phyloP scores from a whole-genome alignment of 495 filamentous ascomycete genomes.

The Acidomyces sp. region DNA sequence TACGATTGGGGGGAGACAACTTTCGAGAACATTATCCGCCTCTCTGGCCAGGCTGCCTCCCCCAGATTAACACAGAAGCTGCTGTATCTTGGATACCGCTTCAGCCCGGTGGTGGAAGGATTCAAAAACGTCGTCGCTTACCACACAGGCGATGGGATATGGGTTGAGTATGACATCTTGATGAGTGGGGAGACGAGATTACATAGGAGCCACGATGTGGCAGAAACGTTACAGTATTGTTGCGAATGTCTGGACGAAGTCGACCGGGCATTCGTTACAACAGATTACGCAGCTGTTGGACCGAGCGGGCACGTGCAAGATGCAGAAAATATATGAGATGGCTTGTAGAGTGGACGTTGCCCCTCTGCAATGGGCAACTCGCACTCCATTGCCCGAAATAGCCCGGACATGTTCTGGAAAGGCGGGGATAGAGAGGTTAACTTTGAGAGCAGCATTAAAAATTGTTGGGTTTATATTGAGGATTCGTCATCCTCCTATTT shows the following conservation, averaged over 20 bases:
- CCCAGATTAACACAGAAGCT: conserved; percentile 30
- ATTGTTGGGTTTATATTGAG: no score
- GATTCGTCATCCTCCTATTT: no score
- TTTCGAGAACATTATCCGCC: conserved; percentile 34
- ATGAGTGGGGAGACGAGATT: conserved; percentile 32
- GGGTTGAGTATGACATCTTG: conserved; percentile 38
- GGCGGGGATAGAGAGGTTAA: no score
- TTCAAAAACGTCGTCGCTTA: conserved; percentile 37
- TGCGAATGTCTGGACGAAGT: conserved; percentile 34
- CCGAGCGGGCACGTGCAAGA: conserved; percentile 16
- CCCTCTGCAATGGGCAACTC: no score
- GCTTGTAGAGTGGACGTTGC: no score
- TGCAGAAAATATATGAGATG: conserved; percentile 6
- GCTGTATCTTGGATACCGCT: conserved; percentile 34
- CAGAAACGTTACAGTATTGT: conserved; percentile 41
- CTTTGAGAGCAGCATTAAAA: no score
- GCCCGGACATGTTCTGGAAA: no score
- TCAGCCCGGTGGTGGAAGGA: conserved; percentile 33
- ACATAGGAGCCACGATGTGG: conserved; percentile 34
- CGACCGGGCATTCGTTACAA: conserved; percentile 37
- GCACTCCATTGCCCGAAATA: no score
- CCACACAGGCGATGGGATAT: conserved; percentile 38
- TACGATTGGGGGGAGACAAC: conserved; percentile 37
- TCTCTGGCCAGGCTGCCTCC: conserved; percentile 31
- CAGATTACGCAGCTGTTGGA: conserved; percentile 26